Evolutionary conservation across 805 yeast species (phyloP), one percentile per base, ranked within the genome.

Genomic region (Grigorovia jiainica): DNA sequence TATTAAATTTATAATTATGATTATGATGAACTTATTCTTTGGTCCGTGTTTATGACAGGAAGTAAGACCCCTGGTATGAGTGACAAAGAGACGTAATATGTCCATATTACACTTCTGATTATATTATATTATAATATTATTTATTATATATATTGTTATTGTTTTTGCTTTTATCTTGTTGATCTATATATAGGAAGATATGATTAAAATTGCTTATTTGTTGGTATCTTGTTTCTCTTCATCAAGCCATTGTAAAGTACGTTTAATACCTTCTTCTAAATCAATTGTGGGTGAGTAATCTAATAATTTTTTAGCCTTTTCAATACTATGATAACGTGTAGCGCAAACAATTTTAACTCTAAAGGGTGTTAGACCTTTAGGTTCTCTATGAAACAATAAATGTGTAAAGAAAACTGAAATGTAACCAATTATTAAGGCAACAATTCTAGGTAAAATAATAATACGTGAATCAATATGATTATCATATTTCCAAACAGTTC

Each of bases 401-500:
- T 75, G 78, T 9, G 92, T 76, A 46, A 80, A 74, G 54, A 76
- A 75, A 52, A 82, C 84, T n/a, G 95, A 77, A 33, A 87, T 61
- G 55, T 85, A 83, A 13, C 97, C 97, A 33, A 82, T 78, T 2
- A 68, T 73, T 45, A 92, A 72, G 2, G 95, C 97, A n/a, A 86
- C 65, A 0, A 83, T 77, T 54, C 82, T 75, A 37, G 72, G 71
- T 44, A 92, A 71, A 17, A 78, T 87, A 49, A 86, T 78, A 50
- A 78, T 80, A 40, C 64, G 70, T 23, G 72, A 72, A 49, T 82
- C 92, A 50, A 82, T 90, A 56, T 80, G 82, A 3, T 96, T 97
- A 64, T 87, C 96, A 18, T 90, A 89, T 60, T 90, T 90, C 97
- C 97, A 92, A 20, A 92, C 95, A 1, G 95, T 83, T 57, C 97